phyloP scores from a whole-genome alignment of 73 alveolate genomes.

The Paraurostyla sp. region DNA sequence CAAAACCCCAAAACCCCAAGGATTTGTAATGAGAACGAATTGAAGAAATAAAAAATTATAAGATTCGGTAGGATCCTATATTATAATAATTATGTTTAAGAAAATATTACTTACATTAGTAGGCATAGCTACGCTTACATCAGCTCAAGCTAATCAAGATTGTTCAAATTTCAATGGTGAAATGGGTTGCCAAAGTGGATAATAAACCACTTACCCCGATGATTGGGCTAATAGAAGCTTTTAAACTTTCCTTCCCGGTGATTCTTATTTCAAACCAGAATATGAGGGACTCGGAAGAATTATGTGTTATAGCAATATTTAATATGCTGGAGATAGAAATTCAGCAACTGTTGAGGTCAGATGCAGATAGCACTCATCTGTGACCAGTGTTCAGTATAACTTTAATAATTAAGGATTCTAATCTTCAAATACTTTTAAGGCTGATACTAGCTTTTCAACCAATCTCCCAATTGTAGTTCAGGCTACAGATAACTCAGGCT shows the following conservation, averaged over 20 bases:
- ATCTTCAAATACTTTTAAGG: constrained; percentile 53
- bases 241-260: constrained; percentile 96
- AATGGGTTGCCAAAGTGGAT: constrained; percentile 87
- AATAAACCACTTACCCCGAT: constrained; percentile 86
- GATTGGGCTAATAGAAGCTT: constrained; percentile 88
- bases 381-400: constrained; percentile 66
- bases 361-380: constrained; percentile 87
- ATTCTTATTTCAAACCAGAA: constrained; percentile 77
- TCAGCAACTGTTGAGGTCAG: constrained; percentile 84
- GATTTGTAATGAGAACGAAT: too few relatives aligned
- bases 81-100: background rate
- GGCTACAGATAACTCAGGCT: constrained; percentile 71
- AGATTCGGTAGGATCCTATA: too few relatives aligned
- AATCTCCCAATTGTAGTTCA: constrained; percentile 64
- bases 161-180: constrained; percentile 93
- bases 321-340: constrained; percentile 77
- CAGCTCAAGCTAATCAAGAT: constrained; percentile 56
- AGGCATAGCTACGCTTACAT: constrained; percentile 10
- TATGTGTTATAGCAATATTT: constrained; percentile 86
- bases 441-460: constrained; percentile 68
- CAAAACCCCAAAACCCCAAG: too few relatives aligned
- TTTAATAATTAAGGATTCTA: constrained; percentile 64
- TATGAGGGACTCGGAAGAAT: constrained; percentile 90
- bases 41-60: too few relatives aligned
- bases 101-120: background rate